Conservation (phyloP, 129 eudicot species). For the Arctium minus region DNA sequence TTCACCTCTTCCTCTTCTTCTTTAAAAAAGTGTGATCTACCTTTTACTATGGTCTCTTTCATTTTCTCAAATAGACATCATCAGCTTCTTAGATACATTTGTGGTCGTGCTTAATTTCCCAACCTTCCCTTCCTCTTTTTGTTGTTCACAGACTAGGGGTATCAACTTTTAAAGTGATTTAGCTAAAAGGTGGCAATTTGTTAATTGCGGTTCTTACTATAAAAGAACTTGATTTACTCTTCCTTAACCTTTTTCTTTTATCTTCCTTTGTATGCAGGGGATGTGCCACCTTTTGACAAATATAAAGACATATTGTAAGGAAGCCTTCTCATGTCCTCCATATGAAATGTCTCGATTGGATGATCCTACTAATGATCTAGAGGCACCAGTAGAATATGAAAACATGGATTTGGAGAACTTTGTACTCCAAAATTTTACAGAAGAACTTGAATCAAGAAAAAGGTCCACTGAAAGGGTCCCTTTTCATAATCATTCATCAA, state of each 20-base stretch:
- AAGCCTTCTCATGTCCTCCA: conserved; percentile 40
- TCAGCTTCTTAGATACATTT: background rate
- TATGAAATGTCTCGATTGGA: conserved; percentile 58
- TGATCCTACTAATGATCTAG: conserved; percentile 51
- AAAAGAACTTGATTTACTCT: background rate
- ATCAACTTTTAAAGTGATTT: background rate
- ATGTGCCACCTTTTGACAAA: conserved; percentile 75
- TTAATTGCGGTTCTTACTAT: background rate
- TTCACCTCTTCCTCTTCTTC: background rate
- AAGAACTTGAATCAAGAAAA: conserved; percentile 64
- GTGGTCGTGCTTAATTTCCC: background rate
- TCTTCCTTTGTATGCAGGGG: conserved; percentile 42
- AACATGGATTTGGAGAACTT: conserved; percentile 83
- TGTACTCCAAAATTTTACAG: conserved; percentile 54
- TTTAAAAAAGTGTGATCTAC: background rate
- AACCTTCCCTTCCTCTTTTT: background rate
- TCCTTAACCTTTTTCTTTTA: background rate
- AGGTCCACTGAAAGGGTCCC: conserved; percentile 47
- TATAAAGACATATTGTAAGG: conserved; percentile 70
- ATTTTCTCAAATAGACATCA: background rate
- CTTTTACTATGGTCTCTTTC: background rate
- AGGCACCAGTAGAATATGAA: conserved; percentile 53
- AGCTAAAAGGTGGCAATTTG: background rate
- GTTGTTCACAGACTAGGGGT: background rate
- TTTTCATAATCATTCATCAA: conserved; percentile 71